Evolutionary conservation across 2,329 filamentous ascomycete genomes (phyloP).

Genomic region (Pseudocercospora cruenta): DNA sequence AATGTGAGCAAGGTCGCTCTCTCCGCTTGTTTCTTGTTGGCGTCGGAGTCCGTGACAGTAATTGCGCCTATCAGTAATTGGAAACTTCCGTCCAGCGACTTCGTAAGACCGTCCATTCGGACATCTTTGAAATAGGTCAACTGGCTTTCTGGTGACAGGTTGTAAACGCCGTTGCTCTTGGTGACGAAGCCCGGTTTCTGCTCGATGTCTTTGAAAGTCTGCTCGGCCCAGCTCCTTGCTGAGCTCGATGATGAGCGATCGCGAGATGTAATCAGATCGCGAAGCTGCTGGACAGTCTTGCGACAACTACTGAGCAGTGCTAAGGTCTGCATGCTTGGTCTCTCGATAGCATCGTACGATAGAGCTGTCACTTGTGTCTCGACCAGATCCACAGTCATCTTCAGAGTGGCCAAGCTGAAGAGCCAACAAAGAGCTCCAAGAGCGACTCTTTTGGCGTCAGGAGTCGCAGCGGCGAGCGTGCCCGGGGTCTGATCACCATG

Average conservation of each 20-base stretch:
- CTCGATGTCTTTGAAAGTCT: too few species aligned
- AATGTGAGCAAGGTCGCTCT: slow-evolving; percentile 10
- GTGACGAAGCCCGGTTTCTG: too few species aligned
- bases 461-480: background rate
- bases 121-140: background rate
- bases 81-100: background rate
- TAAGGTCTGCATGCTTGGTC: too few species aligned
- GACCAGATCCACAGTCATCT: background rate
- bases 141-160: too few species aligned
- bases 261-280: too few species aligned
- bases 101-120: background rate
- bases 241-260: too few species aligned
- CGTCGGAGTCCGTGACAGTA: background rate
- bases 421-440: background rate
- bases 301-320: too few species aligned
- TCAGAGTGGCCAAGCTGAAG: background rate
- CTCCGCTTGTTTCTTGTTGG: slow-evolving; percentile 1
- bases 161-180: background rate
- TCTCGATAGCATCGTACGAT: too few species aligned
- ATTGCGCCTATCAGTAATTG: background rate
- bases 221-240: too few species aligned
- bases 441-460: background rate
- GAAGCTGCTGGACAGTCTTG: too few species aligned
- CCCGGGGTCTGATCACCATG: background rate
- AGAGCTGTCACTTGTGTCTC: too few species aligned